Percentiles rank a stretch among this genome's conserved stretches.
phyloP scores from a whole-genome alignment of 2,329 filamentous ascomycete genomes.

The Exophiala phaeomuriformis region DNA sequence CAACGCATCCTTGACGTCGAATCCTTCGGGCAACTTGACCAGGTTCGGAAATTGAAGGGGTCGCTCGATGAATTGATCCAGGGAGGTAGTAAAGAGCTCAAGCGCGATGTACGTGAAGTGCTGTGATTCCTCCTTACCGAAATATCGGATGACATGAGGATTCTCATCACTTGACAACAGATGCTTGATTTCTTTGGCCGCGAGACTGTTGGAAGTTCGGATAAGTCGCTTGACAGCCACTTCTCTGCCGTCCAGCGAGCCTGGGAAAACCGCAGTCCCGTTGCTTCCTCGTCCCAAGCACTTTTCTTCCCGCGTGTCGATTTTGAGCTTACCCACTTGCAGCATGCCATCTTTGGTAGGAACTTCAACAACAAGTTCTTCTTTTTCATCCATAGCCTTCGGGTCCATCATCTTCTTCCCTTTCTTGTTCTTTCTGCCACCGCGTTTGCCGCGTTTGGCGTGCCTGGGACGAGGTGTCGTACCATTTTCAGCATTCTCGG shows the following conservation, averaged over 20 bases:
- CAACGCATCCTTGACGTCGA: slow-evolving; percentile 70
- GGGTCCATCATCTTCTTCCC: slow-evolving; percentile 30
- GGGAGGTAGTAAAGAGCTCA: slow-evolving; percentile 85
- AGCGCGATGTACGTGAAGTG: slow-evolving; percentile 94
- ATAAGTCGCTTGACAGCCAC: slow-evolving; percentile 97
- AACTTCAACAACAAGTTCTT: slow-evolving; percentile 34
- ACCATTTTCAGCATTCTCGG: slow-evolving; percentile 17
- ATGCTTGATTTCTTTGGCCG: slow-evolving; percentile 84
- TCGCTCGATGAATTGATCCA: slow-evolving; percentile 83
- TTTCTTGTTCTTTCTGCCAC: slow-evolving; percentile 29
- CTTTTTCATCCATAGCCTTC: slow-evolving; percentile 23
- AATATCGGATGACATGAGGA: slow-evolving; percentile 93
- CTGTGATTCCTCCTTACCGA: slow-evolving; percentile 78
- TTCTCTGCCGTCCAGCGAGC: slow-evolving; percentile 85
- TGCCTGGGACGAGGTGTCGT: slow-evolving; percentile 22
- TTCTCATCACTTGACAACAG: slow-evolving; percentile 92
- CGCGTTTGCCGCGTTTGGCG: slow-evolving; percentile 29
- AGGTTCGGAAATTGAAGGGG: slow-evolving; percentile 60
- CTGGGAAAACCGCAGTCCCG: slow-evolving; percentile 91
- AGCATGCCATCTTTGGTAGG: slow-evolving; percentile 54
- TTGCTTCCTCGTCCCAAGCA: slow-evolving; percentile 75
- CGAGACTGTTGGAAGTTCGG: slow-evolving; percentile 91
- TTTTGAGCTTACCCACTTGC: slow-evolving; percentile 54
- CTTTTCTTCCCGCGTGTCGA: slow-evolving; percentile 47
- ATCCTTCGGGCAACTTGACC: slow-evolving; percentile 56